phyloP scores from a whole-genome alignment of 2,329 filamentous ascomycete species.

The Phialophora expanda region DNA sequence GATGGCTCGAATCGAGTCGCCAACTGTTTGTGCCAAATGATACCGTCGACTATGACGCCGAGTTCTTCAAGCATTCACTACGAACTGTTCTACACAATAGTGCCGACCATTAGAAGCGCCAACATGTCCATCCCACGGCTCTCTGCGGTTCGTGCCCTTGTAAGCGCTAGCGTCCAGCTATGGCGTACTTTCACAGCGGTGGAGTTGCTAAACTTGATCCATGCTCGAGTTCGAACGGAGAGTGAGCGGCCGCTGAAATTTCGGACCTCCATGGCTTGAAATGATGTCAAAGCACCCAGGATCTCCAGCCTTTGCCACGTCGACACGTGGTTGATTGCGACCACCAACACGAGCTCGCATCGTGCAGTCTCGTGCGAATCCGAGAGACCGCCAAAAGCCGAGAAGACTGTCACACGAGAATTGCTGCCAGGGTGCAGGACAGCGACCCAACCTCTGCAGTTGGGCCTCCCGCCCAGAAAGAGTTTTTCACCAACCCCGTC shows the following conservation, averaged over 20 bases:
- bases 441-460: slow-evolving; percentile 14
- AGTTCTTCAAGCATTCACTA: not conserved
- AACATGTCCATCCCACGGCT: not conserved
- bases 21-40: not conserved
- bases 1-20: not conserved
- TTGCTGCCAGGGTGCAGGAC: slow-evolving; percentile 6
- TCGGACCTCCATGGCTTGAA: not conserved
- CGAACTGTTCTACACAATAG: not conserved
- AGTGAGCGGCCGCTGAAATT: slow-evolving; percentile 3
- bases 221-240: slow-evolving; percentile 9
- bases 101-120: slow-evolving; percentile 1
- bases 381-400: not conserved
- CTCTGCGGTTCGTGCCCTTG: slow-evolving; percentile 11
- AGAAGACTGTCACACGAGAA: not conserved
- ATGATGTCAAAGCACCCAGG: not conserved
- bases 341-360: slow-evolving; percentile 24
- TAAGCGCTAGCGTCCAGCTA: slow-evolving; percentile 12
- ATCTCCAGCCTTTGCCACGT: slow-evolving; percentile 18
- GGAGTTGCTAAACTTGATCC: slow-evolving; percentile 9
- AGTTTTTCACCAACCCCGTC: not conserved
- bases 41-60: not conserved
- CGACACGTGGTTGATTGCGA: slow-evolving; percentile 27
- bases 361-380: slow-evolving; percentile 22
- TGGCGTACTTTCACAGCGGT: not conserved
- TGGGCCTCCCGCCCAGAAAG: slow-evolving; percentile 31